Base-by-base conservation (phyloP, 1,139 yeast genomes). In the Pichia sp. region DNA sequence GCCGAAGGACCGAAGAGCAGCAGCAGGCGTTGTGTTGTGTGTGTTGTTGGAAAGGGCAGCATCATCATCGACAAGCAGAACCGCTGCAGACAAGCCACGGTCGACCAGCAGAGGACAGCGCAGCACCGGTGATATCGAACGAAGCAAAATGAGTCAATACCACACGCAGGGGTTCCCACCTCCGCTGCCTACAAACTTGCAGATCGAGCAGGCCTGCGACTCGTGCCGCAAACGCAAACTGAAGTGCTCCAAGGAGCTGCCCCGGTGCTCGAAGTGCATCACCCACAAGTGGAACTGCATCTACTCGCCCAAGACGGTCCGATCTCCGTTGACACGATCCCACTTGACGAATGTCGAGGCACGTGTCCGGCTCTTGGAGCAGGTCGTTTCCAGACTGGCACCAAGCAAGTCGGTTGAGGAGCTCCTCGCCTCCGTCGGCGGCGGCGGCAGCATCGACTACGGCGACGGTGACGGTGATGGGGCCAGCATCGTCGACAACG, bases 311-410 rank as follows among this genome's bases (percentile, higher is more conserved):
- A 75, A 87, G 59, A 79, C 86, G 1, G 85, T 86, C 36, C 73
- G 96, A 57, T 83, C 92, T 7, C 96, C 96, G 0, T 73, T 89
- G 58, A 89, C 96, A 0, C 75, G 97, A 62, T 90, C 87, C 19
- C 87, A 86, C 71, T 73, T 89, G 60, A 88, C 96, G 10, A 80
- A 80, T 54, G 90, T 89, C 45, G 96, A 89, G 68, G 79, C 76
- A 57, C 74, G 84, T 57, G 84, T 84, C 15, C 72, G 75, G 52
- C 75, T 73, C 45, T 72, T 87, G 60, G 88, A 86, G 63, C 70
- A 71, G 38, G 65, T 88, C 45, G 64, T 89, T 29, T 68, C 72
- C 47, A 73, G 71, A 42, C 58, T 80, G 29, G 52, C 66, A 4
- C 70, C 72, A 0, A 75, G 74, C 48, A 73, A 71, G 44, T 76